Percentiles rank a stretch among this genome's conserved stretches.
phyloP scores from a whole-genome alignment of 768 basidiomycete species.

The Chiua virens region DNA sequence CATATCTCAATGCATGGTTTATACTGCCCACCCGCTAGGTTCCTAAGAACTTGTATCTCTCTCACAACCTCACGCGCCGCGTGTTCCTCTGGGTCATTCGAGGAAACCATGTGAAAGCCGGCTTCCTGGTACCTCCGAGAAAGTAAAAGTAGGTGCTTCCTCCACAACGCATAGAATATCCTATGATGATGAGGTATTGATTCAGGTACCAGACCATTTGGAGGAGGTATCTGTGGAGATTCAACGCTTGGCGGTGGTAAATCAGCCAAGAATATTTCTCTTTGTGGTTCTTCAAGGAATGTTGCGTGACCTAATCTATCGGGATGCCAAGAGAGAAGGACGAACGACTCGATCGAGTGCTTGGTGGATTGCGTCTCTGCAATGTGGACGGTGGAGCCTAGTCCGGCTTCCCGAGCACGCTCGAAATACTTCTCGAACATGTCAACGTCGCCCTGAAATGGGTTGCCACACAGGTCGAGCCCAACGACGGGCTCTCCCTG shows the following conservation, averaged over 20 bases:
- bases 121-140: conserved; percentile 18
- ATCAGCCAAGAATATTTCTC: conserved; percentile 46
- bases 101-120: conserved; percentile 5
- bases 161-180: conserved; percentile 23
- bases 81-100: conserved; percentile 14
- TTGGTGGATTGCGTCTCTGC: conserved; percentile 71
- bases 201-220: conserved; percentile 19
- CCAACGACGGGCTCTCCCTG: conserved; percentile 70
- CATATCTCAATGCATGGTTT: conserved; percentile 77
- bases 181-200: conserved; percentile 22
- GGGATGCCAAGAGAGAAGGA: conserved; percentile 61
- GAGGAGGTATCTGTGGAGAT: conserved; percentile 17
- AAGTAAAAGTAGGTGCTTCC: conserved; percentile 22
- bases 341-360: conserved; percentile 57
- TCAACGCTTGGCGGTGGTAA: conserved; percentile 20
- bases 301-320: conserved; percentile 80
- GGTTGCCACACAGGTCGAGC: conserved; percentile 81
- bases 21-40: conserved; percentile 27
- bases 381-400: conserved; percentile 79
- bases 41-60: conserved; percentile 21
- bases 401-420: conserved; percentile 55
- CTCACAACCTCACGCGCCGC: conserved; percentile 20
- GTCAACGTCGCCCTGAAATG: conserved; percentile 55
- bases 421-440: conserved; percentile 51
- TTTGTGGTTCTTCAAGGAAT: conserved; percentile 62